Conservation (phyloP, 441 rosid genomes). For the Pelargonium myrrhifolium region DNA sequence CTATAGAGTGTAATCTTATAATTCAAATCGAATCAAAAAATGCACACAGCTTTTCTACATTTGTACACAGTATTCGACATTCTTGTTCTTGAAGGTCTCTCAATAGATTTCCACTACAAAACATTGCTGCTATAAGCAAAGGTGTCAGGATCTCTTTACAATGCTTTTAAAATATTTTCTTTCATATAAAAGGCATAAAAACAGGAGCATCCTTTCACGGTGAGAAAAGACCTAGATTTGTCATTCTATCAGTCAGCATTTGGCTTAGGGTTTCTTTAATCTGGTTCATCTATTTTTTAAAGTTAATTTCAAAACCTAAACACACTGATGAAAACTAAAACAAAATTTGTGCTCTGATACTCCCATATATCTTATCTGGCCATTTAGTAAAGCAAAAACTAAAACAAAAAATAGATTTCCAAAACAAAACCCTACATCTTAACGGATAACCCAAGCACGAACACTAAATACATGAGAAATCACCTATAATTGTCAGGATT, state of each 20-base stretch:
- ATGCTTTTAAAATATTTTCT: not conserved
- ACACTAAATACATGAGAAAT: slow-evolving; percentile 16
- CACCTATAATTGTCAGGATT: slow-evolving; percentile 99
- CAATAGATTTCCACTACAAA: not conserved
- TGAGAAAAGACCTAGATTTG: not conserved
- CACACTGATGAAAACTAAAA: not conserved
- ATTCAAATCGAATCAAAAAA: not conserved
- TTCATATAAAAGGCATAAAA: not conserved
- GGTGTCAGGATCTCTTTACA: not conserved
- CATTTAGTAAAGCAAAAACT: not conserved
- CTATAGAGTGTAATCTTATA: not conserved
- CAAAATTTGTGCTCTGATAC: not conserved
- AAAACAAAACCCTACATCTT: not conserved
- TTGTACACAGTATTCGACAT: not conserved
- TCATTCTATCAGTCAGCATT: not conserved
- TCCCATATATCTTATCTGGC: not conserved
- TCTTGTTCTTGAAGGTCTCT: not conserved
- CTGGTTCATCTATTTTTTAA: not conserved
- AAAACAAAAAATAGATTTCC: not conserved
- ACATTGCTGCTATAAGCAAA: not conserved
- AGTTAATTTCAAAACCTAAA: not conserved
- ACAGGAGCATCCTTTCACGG: not conserved
- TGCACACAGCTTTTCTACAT: not conserved
- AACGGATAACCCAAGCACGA: not conserved
- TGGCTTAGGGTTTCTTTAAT: not conserved